A percentile compares a stretch with the other conserved stretches of the same genome.
phyloP scores from a whole-genome alignment of 805 yeast genomes.

The Sugiyamaella floridensis region DNA sequence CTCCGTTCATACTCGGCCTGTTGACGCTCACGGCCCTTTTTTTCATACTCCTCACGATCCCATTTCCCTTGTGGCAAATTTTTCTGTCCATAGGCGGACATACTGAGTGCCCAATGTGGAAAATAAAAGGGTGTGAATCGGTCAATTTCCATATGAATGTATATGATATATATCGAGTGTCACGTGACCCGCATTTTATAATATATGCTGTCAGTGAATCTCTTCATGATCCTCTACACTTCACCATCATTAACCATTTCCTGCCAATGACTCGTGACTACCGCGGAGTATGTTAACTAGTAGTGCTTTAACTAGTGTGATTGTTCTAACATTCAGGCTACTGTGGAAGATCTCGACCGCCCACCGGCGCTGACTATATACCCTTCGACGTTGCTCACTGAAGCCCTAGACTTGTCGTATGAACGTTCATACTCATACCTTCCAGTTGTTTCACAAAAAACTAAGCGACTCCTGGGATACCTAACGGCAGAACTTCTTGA shows the following conservation, averaged over 20 bases:
- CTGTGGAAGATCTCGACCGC: slow-evolving; percentile 53
- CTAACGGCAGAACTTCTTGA: slow-evolving; percentile 37
- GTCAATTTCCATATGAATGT: background rate
- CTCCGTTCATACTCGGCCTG: slow-evolving; percentile 11
- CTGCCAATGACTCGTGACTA: slow-evolving; percentile 16
- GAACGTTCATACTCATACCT: slow-evolving; percentile 49
- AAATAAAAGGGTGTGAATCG: background rate
- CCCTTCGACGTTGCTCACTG: slow-evolving; percentile 41
- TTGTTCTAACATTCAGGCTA: slow-evolving; percentile 34
- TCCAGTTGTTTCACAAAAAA: slow-evolving; percentile 46
- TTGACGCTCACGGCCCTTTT: slow-evolving; percentile 9
- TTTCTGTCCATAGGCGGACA: slow-evolving; percentile 10
- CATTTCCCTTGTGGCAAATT: slow-evolving; percentile 11
- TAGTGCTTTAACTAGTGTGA: background rate
- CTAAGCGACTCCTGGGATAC: slow-evolving; percentile 45
- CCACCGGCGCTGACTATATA: slow-evolving; percentile 50
- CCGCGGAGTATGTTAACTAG: slow-evolving; percentile 21
- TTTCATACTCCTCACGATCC: slow-evolving; percentile 13
- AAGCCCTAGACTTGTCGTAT: slow-evolving; percentile 48
- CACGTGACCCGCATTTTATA: background rate
- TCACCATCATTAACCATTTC: background rate
- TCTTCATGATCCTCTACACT: background rate
- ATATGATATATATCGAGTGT: no score
- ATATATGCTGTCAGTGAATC: background rate
- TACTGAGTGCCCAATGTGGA: background rate